Conservation (phyloP, 306 rosid genomes). For the Trichosanthes cucumerina region DNA sequence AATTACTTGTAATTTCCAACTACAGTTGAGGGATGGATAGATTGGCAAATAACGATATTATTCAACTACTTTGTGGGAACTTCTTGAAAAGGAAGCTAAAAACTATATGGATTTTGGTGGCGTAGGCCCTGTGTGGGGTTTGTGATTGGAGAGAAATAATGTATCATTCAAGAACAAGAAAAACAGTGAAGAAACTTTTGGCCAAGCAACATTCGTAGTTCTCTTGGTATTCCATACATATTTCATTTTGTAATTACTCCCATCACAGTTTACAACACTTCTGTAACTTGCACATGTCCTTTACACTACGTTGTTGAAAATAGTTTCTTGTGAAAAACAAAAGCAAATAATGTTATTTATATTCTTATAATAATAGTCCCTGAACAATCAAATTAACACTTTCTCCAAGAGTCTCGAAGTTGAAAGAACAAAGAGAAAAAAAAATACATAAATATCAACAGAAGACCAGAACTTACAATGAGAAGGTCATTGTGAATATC, state of each 20-base stretch:
- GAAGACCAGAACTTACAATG: slow-evolving; percentile 41
- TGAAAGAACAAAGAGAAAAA: neutral
- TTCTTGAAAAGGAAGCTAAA: neutral
- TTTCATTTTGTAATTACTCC: neutral
- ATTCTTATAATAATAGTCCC: neutral
- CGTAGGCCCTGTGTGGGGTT: neutral
- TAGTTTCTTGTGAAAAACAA: too few relatives aligned
- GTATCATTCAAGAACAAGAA: neutral
- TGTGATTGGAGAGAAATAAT: neutral
- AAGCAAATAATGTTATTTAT: too few relatives aligned
- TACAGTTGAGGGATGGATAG: neutral
- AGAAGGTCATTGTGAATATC: slow-evolving; percentile 79
- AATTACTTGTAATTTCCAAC: neutral
- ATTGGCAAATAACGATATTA: neutral
- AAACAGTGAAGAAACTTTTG: neutral
- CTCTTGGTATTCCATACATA: neutral
- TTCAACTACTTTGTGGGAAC: neutral
- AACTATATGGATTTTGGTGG: neutral
- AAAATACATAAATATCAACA: neutral
- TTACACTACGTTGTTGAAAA: neutral
- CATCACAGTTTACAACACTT: neutral
- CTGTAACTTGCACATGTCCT: neutral
- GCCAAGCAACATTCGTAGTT: neutral
- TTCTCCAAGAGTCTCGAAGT: neutral
- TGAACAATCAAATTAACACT: neutral